Evolutionary conservation across 1,284 basidiomycete genomes (phyloP), one percentile per base, ranked within the genome.

Genomic region (Cryptococcus depauperatus): DNA sequence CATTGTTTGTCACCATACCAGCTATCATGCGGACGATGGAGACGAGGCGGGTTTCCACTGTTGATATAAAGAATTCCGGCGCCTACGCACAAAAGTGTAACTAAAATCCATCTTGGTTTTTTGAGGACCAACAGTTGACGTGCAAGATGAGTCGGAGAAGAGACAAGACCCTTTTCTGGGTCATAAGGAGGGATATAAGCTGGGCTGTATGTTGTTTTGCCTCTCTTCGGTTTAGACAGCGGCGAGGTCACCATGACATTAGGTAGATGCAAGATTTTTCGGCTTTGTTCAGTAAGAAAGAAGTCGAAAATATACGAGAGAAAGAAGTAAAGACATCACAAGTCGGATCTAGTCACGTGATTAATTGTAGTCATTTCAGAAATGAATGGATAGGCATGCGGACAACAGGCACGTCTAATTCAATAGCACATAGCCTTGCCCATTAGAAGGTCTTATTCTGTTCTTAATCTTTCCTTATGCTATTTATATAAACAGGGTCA

Each of bases 161-260:
- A 16, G n/a, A 18, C 32, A 10, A 48, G 34, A 10, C 50, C 50
- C 35, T 51, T 47, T 33, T 51, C 46, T 3, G 43, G 30, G 32
- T 51, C 46, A 35, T 35, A 18, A n/a, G 9, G n/a, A 19, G 34
- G 16, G 22, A 38, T 8, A 25, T 47, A 51, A 5, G 50, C 50
- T 18, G 50, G 50, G 22, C 40, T 45, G 41, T 48, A 48, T 8
- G 50, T 38, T 46, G 48, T 51, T 5, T 27, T 47, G 32, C 39
- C 27, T 29, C 46, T 43, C 14, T 26, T 33, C 3, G 28, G 46
- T 33, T 51, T 51, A 9, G 50, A 46, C n/a, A 46, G 48, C 13
- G 44, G 18, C 14, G 35, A 21, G 35, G n/a, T n/a, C n/a, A n/a
- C n/a, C n/a, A n/a, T n/a, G n/a, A n/a, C n/a, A n/a, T n/a, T n/a